Percentiles rank a stretch among this genome's conserved stretches.
phyloP scores from a whole-genome alignment of 176 grass and related monocot genomes.

The Cenchrus americanus region DNA sequence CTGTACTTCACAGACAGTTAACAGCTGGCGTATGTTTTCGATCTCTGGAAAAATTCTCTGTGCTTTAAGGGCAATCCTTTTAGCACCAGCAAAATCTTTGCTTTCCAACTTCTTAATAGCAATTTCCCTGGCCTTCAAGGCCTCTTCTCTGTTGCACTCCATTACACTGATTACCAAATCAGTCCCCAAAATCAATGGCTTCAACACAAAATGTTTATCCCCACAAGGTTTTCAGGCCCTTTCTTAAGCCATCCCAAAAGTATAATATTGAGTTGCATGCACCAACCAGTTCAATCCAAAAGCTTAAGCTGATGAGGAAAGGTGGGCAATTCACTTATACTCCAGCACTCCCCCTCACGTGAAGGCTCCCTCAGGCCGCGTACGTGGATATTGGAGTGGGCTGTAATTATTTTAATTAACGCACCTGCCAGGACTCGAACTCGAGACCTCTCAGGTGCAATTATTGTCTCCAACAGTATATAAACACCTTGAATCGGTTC shows the following conservation, averaged over 20 bases:
- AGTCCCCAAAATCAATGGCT: constrained; percentile 14
- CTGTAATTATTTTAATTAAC: no score
- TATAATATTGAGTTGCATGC: no score
- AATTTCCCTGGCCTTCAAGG: constrained; percentile 78
- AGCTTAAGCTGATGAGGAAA: no score
- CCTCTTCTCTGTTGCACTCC: constrained; percentile 92
- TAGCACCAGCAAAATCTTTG: constrained; percentile 70
- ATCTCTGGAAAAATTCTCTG: constrained; percentile 77
- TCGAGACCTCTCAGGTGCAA: no score
- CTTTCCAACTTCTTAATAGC: constrained; percentile 67
- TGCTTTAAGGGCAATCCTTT: constrained; percentile 77
- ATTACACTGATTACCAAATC: constrained; percentile 43
- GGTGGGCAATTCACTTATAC: no score
- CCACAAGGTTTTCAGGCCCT: not conserved
- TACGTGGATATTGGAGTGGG: no score
- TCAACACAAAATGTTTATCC: constrained; percentile 35
- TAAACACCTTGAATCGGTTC: constrained; percentile 14
- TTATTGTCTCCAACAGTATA: constrained; percentile 42
- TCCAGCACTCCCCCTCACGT: no score
- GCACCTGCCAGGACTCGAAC: no score
- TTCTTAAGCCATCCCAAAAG: constrained; percentile 35
- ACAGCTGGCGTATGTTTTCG: constrained; percentile 71
- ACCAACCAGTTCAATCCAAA: no score
- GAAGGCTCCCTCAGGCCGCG: no score
- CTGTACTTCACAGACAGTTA: constrained; percentile 84